These are phyloP conservation scores for Keithomyces neogunnii DNA, from an alignment of 2,329 filamentous ascomycete species.

Conservation along the genomic window DNA sequence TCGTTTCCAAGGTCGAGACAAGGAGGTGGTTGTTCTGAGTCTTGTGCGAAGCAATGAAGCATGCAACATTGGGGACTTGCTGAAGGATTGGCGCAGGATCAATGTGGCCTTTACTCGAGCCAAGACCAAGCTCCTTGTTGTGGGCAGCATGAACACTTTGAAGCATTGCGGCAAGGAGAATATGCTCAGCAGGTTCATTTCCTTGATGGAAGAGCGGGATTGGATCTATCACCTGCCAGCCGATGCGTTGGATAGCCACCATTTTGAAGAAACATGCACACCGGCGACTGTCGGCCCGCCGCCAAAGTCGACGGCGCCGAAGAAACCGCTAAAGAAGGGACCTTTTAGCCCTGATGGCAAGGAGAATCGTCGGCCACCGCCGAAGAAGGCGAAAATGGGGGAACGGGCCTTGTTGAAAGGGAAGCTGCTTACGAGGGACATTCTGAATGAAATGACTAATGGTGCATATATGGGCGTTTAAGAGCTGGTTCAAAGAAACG, in stretches of 20 bases:
- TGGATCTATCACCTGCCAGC: constrained; percentile 71
- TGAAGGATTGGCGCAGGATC: constrained; percentile 86
- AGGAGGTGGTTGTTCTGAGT: constrained; percentile 81
- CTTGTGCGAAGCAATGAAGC: constrained; percentile 82
- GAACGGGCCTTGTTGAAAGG: constrained; percentile 55
- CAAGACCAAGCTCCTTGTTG: constrained; percentile 80
- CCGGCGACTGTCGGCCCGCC: constrained; percentile 25
- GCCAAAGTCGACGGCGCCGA: constrained; percentile 16
- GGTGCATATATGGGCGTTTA: constrained; percentile 24
- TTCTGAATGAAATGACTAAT: constrained; percentile 62
- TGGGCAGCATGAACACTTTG: constrained; percentile 76
- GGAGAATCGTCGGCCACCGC: constrained; percentile 38
- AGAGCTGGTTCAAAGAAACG: constrained; percentile 1
- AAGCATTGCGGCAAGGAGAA: constrained; percentile 64
- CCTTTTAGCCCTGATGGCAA: constrained; percentile 23
- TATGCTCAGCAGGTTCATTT: constrained; percentile 68
- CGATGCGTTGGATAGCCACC: constrained; percentile 57
- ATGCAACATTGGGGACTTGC: constrained; percentile 76
- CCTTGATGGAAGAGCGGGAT: constrained; percentile 64
- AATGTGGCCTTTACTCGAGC: constrained; percentile 95
- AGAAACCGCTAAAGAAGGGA: constrained; percentile 16
- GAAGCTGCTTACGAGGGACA: constrained; percentile 63
- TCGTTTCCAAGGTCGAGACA: constrained; percentile 93
- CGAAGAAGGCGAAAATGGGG: constrained; percentile 50
- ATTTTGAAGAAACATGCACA: constrained; percentile 51